These are phyloP conservation scores for Blastobotrys buckinghamii DNA, from an alignment of 1,139 yeast species.

Conservation along the genomic window DNA sequence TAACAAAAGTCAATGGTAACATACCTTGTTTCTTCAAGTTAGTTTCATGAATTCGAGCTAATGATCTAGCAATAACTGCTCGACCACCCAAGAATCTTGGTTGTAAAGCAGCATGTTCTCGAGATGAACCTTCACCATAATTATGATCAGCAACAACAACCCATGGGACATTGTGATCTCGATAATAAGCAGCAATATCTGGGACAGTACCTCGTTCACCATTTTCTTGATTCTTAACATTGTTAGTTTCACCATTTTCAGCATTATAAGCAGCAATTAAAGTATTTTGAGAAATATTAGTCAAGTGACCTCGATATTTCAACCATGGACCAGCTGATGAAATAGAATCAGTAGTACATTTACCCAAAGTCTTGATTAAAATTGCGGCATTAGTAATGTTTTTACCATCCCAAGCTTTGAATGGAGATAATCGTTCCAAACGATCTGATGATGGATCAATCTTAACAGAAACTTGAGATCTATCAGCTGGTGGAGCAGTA, in stretches of 20 bases:
- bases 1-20: conserved; percentile 89
- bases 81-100: conserved; percentile 99
- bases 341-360: conserved; percentile 98
- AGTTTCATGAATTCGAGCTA: conserved; percentile 95
- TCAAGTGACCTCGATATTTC: conserved; percentile 99
- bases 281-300: conserved; percentile 98
- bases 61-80: conserved; percentile 94
- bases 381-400: conserved; percentile 87
- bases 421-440: conserved; percentile 87
- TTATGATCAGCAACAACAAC: conserved; percentile 99
- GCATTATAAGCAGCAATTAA: conserved; percentile 99
- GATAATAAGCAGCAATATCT: conserved; percentile 91
- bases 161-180: conserved; percentile 90
- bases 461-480: conserved; percentile 65
- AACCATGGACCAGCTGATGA: conserved; percentile 99
- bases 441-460: conserved; percentile 85
- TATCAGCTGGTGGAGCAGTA: conserved; percentile 95
- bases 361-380: conserved; percentile 93
- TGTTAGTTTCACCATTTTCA: conserved; percentile 94
- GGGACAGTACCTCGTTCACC: conserved; percentile 95
- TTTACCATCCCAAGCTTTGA: conserved; percentile 93
- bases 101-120: conserved; percentile 99
- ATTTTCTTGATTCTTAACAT: conserved; percentile 81
- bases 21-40: conserved; percentile 97
- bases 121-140: conserved; percentile 99